These are phyloP conservation scores for Pholiota adiposa DNA, from an alignment of 1,284 basidiomycete species.

Conservation along the genomic window DNA sequence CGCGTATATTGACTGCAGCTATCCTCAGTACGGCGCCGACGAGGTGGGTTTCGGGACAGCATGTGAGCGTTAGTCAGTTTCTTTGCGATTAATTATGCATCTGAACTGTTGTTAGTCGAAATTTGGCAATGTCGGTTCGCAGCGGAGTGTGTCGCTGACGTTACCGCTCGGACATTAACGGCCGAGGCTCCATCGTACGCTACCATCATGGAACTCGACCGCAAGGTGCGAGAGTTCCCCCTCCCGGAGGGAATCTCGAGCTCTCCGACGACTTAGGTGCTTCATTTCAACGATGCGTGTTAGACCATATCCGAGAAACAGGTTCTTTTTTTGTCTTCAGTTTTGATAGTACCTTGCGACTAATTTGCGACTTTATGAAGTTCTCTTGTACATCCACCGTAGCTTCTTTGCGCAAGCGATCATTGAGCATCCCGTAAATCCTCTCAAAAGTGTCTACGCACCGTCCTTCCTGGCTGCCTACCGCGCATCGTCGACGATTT, in stretches of 20 bases:
- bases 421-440: conserved; percentile 62
- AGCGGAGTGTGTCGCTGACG: conserved; percentile 65
- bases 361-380: no score
- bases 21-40: conserved; percentile 46
- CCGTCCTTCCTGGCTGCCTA: conserved; percentile 70
- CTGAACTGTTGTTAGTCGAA: conserved; percentile 44
- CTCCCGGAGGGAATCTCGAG: conserved; percentile 45
- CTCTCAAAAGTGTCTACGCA: conserved; percentile 60
- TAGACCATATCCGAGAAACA: conserved; percentile 59
- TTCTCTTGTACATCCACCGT: conserved; percentile 70
- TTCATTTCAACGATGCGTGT: conserved; percentile 54
- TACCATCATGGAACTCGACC: conserved; percentile 74
- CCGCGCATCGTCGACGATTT: conserved; percentile 57
- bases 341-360: neutral
- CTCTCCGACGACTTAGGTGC: conserved; percentile 35
- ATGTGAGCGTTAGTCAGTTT: conserved; percentile 39
- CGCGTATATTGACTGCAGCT: conserved; percentile 60
- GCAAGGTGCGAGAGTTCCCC: conserved; percentile 68
- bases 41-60: conserved; percentile 40
- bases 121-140: conserved; percentile 69
- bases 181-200: conserved; percentile 66
- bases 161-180: conserved; percentile 64
- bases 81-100: conserved; percentile 7
- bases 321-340: conserved; percentile 42
- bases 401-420: conserved; percentile 74